phyloP scores from a whole-genome alignment of 306 rosid species.

The Dalbergia oliveri region DNA sequence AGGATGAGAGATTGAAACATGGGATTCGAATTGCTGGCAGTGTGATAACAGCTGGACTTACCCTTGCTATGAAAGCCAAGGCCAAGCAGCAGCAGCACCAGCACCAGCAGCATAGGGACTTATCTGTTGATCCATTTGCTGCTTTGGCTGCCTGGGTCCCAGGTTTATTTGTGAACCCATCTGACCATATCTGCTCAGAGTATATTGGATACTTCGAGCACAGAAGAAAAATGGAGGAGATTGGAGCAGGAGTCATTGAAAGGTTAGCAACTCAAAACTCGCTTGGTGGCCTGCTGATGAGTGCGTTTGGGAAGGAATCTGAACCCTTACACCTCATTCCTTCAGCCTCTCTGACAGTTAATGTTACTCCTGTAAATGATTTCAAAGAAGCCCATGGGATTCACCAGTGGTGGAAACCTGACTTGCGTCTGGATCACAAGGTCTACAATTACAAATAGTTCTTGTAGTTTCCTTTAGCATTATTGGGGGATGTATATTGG shows the following conservation, averaged over 20 bases:
- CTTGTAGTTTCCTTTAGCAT: neutral
- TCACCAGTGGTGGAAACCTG: constrained; percentile 95
- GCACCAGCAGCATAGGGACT: constrained; percentile 48
- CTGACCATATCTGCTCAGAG: constrained; percentile 81
- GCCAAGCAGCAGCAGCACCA: constrained; percentile 45
- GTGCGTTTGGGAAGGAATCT: constrained; percentile 74
- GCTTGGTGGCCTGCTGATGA: constrained; percentile 71
- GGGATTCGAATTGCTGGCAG: constrained; percentile 86
- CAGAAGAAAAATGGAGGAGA: constrained; percentile 82
- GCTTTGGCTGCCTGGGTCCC: constrained; percentile 83
- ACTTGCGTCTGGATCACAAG: constrained; percentile 55
- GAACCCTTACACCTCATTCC: constrained; percentile 92
- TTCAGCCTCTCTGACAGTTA: constrained; percentile 72
- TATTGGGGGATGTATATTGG: constrained; percentile 9
- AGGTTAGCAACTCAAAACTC: constrained; percentile 90
- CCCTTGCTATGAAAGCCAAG: constrained; percentile 75
- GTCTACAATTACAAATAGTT: constrained; percentile 64
- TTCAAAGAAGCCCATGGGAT: constrained; percentile 96
- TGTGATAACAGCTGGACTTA: constrained; percentile 85
- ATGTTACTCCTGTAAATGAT: constrained; percentile 60
- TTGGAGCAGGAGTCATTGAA: constrained; percentile 84
- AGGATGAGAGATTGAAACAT: constrained; percentile 75
- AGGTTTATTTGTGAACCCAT: constrained; percentile 78
- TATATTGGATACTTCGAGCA: constrained; percentile 95
- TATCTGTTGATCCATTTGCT: constrained; percentile 58